phyloP scores from a whole-genome alignment of 2,329 filamentous ascomycete genomes.

The Pseudogymnoascus sp. region DNA sequence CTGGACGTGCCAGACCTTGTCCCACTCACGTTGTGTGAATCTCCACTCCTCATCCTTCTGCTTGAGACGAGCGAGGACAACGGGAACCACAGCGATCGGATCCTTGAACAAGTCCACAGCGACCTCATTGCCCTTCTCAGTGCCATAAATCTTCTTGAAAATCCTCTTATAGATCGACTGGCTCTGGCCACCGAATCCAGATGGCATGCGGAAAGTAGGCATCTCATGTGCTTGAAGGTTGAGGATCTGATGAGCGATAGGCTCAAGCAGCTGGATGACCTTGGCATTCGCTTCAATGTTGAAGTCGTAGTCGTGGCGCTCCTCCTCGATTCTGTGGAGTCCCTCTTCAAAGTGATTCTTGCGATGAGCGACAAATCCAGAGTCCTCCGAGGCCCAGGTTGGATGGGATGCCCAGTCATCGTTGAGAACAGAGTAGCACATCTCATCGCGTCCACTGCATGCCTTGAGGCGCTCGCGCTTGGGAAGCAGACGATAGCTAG shows the following conservation, averaged over 20 bases:
- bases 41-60: conserved; percentile 98
- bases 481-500: conserved; percentile 87
- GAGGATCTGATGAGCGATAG: conserved; percentile 83
- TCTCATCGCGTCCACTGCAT: conserved; percentile 88
- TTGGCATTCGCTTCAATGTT: conserved; percentile 93
- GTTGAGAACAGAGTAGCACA: conserved; percentile 88
- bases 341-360: conserved; percentile 96
- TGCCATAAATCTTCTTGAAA: conserved; percentile 93
- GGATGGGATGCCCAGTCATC: conserved; percentile 98
- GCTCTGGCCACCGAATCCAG: conserved; percentile 82
- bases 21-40: conserved; percentile 89
- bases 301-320: conserved; percentile 97
- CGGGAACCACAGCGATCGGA: conserved; percentile 79
- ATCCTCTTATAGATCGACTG: conserved; percentile 96
- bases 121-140: conserved; percentile 74
- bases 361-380: conserved; percentile 91
- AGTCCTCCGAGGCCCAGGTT: conserved; percentile 97
- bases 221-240: conserved; percentile 69
- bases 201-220: conserved; percentile 67
- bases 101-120: conserved; percentile 78
- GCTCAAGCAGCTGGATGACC: conserved; percentile 92
- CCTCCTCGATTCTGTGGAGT: conserved; percentile 92
- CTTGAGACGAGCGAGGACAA: conserved; percentile 82
- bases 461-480: conserved; percentile 85
- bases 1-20: conserved; percentile 96